These are phyloP conservation scores for Coemansia sp. DNA, from an alignment of 371 early-diverging fungal genomes.

Conservation along the genomic window DNA sequence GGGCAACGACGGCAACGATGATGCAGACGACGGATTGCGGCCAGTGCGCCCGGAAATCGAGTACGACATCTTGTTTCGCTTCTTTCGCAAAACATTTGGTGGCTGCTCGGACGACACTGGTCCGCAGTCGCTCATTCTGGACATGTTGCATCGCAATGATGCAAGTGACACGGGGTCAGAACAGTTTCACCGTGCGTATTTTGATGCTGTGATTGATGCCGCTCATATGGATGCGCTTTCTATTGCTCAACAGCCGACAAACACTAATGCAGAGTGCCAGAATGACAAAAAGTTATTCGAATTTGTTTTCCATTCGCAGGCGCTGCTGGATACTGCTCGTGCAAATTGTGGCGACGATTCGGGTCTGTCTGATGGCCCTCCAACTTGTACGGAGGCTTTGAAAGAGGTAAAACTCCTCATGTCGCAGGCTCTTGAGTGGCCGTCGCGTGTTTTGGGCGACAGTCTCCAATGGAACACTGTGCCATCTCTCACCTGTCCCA, in stretches of 20 bases:
- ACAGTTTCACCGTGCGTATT: background rate
- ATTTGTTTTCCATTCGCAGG: constrained; percentile 21
- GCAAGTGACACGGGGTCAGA: background rate
- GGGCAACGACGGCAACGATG: constrained; percentile 6
- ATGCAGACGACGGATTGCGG: constrained; percentile 29
- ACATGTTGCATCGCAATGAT: background rate
- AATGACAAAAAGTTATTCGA: background rate
- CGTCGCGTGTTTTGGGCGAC: constrained; percentile 26
- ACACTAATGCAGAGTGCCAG: background rate
- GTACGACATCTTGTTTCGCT: constrained; percentile 28
- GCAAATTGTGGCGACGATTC: background rate
- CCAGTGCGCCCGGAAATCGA: constrained; percentile 37
- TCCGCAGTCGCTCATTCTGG: background rate
- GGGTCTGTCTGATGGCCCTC: background rate
- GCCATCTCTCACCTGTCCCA: background rate
- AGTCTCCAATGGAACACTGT: constrained; percentile 16
- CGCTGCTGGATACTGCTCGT: constrained; percentile 4
- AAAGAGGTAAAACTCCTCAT: constrained; percentile 6
- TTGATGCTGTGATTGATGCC: background rate
- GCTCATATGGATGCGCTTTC: constrained; percentile 8
- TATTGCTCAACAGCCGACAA: background rate
- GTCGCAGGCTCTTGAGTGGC: constrained; percentile 28
- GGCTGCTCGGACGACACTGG: background rate
- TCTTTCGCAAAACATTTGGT: constrained; percentile 31
- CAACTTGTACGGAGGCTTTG: constrained; percentile 26